Percentiles rank a stretch among this genome's conserved stretches.
Evolutionary conservation across 306 rosid species (phyloP).

Genomic region (Cucumis melo): DNA sequence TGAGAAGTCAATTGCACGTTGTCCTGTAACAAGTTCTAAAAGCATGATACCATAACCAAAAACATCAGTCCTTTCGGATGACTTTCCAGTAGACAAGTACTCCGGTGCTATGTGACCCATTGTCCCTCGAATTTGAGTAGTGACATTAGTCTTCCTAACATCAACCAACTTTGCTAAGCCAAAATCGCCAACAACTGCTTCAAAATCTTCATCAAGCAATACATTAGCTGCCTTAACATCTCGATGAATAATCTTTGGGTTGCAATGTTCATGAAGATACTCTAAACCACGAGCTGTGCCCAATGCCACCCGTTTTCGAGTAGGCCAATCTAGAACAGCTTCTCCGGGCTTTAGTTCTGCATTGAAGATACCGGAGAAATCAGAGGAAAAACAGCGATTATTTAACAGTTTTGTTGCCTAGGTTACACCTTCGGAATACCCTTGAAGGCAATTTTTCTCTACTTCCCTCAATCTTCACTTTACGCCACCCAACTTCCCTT

Average conservation of each 20-base stretch:
- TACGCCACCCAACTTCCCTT: too few relatives aligned
- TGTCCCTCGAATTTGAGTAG: conserved; percentile 98
- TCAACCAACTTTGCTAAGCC: conserved; percentile 99
- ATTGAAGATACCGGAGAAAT: conserved; percentile 7
- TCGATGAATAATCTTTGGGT: conserved; percentile 95
- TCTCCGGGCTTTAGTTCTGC: conserved; percentile 89
- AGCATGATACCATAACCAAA: conserved; percentile 98
- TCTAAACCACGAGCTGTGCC: conserved; percentile 98
- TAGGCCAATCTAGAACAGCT: conserved; percentile 70
- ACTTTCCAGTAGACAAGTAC: conserved; percentile 91
- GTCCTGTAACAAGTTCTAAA: conserved; percentile 92
- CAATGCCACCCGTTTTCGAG: conserved; percentile 75
- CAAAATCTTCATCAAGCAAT: conserved; percentile 87
- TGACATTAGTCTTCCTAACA: conserved; percentile 82
- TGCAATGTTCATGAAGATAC: conserved; percentile 97
- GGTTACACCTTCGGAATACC: too few relatives aligned
- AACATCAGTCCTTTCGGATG: conserved; percentile 97
- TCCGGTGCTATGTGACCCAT: conserved; percentile 99
- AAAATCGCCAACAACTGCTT: conserved; percentile 97
- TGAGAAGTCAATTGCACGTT: conserved; percentile 89
- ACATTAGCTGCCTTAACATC: conserved; percentile 99
- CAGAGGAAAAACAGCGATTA: not conserved
- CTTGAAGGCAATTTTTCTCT: too few relatives aligned
- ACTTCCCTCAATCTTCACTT: too few relatives aligned
- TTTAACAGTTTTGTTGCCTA: not conserved